Evolutionary conservation across 768 basidiomycete genomes (phyloP).

Genomic region (Lentinula sp.): DNA sequence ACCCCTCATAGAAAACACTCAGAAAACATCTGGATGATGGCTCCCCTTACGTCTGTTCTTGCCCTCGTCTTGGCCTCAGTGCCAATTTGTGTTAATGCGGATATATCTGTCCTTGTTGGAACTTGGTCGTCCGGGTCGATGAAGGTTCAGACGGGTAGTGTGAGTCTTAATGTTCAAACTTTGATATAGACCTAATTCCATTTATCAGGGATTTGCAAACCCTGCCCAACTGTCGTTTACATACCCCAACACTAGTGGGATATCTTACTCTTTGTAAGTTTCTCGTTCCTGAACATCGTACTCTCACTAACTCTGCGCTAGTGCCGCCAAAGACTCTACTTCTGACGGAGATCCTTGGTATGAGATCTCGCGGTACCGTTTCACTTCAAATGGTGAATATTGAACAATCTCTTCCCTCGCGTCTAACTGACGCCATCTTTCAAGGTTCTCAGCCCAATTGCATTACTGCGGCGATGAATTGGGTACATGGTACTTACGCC

Average conservation of each 20-base stretch:
- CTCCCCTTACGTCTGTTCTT: constrained; percentile 15
- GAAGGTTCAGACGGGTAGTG: constrained; percentile 74
- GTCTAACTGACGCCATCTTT: background rate
- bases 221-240: constrained; percentile 78
- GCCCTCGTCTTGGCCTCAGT: constrained; percentile 20
- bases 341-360: constrained; percentile 75
- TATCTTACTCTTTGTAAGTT: constrained; percentile 80
- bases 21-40: background rate
- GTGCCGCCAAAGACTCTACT: background rate
- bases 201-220: constrained; percentile 69
- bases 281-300: background rate
- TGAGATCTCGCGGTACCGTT: constrained; percentile 89
- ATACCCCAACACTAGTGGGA: constrained; percentile 82
- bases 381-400: constrained; percentile 73
- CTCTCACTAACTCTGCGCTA: background rate
- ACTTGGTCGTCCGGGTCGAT: constrained; percentile 85
- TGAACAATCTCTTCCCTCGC: background rate
- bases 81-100: constrained; percentile 19
- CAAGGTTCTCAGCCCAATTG: constrained; percentile 80
- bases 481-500: constrained; percentile 80
- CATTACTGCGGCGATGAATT: constrained; percentile 83
- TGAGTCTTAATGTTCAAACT: constrained; percentile 35
- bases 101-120: constrained; percentile 41
- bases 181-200: background rate
- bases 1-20: background rate